Conservation (phyloP, 805 yeast genomes). For the Ogataea saltuana region DNA sequence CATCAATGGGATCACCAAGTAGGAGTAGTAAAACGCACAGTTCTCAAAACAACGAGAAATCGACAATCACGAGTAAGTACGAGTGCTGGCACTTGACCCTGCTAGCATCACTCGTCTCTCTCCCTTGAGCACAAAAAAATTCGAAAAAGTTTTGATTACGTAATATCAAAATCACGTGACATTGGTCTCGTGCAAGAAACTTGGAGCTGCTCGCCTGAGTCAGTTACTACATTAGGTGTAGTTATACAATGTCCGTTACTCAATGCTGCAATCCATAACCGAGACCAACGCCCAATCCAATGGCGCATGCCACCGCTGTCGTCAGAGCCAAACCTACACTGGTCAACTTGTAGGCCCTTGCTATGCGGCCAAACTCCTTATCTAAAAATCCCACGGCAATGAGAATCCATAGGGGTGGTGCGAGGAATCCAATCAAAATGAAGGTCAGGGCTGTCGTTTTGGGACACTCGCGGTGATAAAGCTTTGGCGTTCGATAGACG, state of each 20-base stretch:
- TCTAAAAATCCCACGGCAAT: slow-evolving; percentile 32
- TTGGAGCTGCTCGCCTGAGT: not conserved
- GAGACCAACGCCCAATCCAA: slow-evolving; percentile 30
- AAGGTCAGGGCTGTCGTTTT: slow-evolving; percentile 20
- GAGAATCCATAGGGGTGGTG: slow-evolving; percentile 34
- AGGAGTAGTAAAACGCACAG: not conserved
- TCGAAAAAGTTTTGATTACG: no score
- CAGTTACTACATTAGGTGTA: not conserved
- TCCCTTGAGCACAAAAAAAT: no score
- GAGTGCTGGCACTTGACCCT: no score
- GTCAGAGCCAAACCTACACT: slow-evolving; percentile 25
- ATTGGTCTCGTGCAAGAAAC: not conserved
- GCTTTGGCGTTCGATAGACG: no score
- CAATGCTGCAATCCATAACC: slow-evolving; percentile 25
- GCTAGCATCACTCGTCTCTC: no score
- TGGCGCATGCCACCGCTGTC: slow-evolving; percentile 20
- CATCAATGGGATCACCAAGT: not conserved
- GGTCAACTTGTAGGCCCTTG: slow-evolving; percentile 23
- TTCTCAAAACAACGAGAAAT: no score
- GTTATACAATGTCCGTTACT: no score
- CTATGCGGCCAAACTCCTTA: slow-evolving; percentile 27
- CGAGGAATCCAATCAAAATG: slow-evolving; percentile 24
- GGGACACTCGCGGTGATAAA: slow-evolving; percentile 16
- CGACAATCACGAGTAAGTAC: no score
- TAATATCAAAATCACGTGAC: no score